Base-by-base conservation (phyloP, 78 protist genomes). In the Dictyostelium intermedium region DNA sequence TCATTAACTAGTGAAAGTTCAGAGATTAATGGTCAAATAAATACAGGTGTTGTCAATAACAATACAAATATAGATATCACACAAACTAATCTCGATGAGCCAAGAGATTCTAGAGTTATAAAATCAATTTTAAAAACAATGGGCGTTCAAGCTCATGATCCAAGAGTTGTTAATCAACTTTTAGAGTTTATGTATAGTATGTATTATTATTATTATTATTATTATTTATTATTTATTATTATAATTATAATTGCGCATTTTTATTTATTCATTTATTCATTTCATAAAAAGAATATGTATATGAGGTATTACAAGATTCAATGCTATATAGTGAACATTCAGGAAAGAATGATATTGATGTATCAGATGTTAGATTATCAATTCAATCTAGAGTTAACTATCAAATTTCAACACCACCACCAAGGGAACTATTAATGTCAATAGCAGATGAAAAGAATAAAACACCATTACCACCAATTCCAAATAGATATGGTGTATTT, bases 101-200 rank as follows among this genome's bases (percentile, higher is more conserved):
- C 93, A 45, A 78, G 93, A 63, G 93, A 89, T 70, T 27, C 93
- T 9, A 37, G 93, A 50, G 86, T 89, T n/a, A 89, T 89, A 2
- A 89, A 89, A 80, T 79, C 83, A n/a, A 89, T 89, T 23, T 45
- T 89, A 25, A 89, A 89, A 37, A 89, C 93, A 18, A 89, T 89
- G 93, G 93, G 93, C 69, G 86, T 89, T 11, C 87, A 89, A 80
- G 11, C 61, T 14, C 86, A 89, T 32, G 93, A 89, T 16, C 86
- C 93, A 25, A 30, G 93, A 39, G 93, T 89, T 34, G 93, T 89
- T 3, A 89, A 89, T 69, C 93, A 89, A 66, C 81, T 89, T 14
- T 47, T 89, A 30, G 93, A 89, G 16, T 89, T 89, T 80, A 89
- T 89, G 93, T 80, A 43, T 66, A 87, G 91, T 84, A 84, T 1